Conservation (phyloP, 345 rosid genomes). For the Turnera subulata region DNA sequence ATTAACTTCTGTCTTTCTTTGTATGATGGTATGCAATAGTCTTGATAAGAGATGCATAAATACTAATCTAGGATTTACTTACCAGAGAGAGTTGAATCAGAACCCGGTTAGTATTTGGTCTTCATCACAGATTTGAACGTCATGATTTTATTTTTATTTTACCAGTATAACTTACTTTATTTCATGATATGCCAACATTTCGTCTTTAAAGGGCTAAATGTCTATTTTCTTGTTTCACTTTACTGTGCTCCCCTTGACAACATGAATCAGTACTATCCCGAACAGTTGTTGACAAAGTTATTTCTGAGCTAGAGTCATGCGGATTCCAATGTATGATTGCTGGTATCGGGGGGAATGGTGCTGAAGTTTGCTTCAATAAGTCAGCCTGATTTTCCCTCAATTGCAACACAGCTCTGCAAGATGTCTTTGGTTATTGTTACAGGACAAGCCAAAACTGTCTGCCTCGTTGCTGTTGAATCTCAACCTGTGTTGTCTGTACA, state of each 20-base stretch:
- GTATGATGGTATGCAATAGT: too few relatives aligned
- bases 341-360: conserved; percentile 76
- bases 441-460: background rate
- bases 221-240: too few relatives aligned
- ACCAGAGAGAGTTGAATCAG: too few relatives aligned
- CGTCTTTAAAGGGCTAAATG: too few relatives aligned
- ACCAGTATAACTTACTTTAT: too few relatives aligned
- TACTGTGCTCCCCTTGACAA: conserved; percentile 35
- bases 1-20: background rate
- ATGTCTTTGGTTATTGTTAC: background rate
- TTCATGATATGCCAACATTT: too few relatives aligned
- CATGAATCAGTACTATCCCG: conserved; percentile 45
- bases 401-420: background rate
- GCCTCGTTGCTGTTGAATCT: background rate
- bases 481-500: conserved; percentile 7
- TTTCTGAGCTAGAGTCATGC: conserved; percentile 58
- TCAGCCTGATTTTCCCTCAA: conserved; percentile 24
- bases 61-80: too few relatives aligned
- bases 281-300: conserved; percentile 52
- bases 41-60: too few relatives aligned
- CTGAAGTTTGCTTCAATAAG: conserved; percentile 45
- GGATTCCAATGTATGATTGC: conserved; percentile 86
- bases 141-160: too few relatives aligned
- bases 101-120: too few relatives aligned
- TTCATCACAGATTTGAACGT: too few relatives aligned